These are phyloP conservation scores for Cardamine occulta DNA, from an alignment of 345 rosid genomes.

Conservation along the genomic window DNA sequence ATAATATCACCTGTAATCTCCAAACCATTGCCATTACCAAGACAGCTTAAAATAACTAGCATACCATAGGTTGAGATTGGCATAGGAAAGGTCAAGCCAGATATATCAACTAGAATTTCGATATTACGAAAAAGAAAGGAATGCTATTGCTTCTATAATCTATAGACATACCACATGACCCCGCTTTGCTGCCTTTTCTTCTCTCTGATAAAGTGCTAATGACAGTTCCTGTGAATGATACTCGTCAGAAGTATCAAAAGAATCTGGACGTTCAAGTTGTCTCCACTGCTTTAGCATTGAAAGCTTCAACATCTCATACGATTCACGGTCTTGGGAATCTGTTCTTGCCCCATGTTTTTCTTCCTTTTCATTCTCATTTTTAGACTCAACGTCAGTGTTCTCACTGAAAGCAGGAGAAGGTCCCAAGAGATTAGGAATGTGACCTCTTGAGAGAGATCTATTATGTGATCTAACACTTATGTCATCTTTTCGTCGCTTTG, in stretches of 20 bases:
- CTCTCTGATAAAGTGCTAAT: constrained; percentile 68
- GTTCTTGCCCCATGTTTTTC: constrained; percentile 43
- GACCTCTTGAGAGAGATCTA: constrained; percentile 74
- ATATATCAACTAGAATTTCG: neutral
- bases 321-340: constrained; percentile 63
- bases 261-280: constrained; percentile 83
- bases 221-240: constrained; percentile 93
- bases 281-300: constrained; percentile 73
- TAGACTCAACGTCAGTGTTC: constrained; percentile 58
- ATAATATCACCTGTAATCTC: neutral
- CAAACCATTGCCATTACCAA: neutral
- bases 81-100: neutral
- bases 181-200: constrained; percentile 68
- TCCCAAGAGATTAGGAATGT: constrained; percentile 58
- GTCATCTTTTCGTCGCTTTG: constrained; percentile 69
- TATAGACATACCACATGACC: constrained; percentile 65
- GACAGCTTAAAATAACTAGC: constrained; percentile 3
- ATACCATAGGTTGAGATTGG: neutral
- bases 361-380: constrained; percentile 51
- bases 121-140: neutral
- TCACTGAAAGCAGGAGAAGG: constrained; percentile 55
- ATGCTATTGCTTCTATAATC: constrained; percentile 24
- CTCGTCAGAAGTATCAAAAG: constrained; percentile 84
- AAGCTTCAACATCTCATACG: constrained; percentile 57
- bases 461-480: constrained; percentile 55